Evolutionary conservation across 2,329 filamentous ascomycete species (phyloP).

Genomic region (Botrytis byssoidea): DNA sequence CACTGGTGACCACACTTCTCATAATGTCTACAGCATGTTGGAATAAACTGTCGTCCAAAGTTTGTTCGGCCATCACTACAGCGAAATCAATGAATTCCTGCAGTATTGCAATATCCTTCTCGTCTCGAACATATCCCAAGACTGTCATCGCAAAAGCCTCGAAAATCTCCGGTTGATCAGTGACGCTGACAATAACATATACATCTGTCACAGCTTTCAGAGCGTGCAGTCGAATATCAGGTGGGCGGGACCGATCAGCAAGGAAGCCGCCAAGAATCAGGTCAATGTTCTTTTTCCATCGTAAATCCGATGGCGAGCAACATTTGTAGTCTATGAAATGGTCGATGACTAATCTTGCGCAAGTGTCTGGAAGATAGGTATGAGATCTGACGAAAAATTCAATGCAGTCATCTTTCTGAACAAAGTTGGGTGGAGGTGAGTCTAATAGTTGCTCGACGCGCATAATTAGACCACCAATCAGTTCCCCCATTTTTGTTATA

Average conservation of each 20-base stretch:
- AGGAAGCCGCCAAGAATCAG: slow-evolving; percentile 64
- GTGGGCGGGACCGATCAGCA: slow-evolving; percentile 58
- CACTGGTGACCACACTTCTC: slow-evolving; percentile 49
- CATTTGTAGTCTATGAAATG: slow-evolving; percentile 68
- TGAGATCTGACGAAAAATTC: slow-evolving; percentile 64
- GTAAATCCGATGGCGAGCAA: slow-evolving; percentile 67
- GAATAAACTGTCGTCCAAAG: slow-evolving; percentile 59
- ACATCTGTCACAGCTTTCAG: slow-evolving; percentile 56
- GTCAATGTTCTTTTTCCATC: slow-evolving; percentile 64
- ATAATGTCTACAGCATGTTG: slow-evolving; percentile 55
- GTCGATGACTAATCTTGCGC: slow-evolving; percentile 61
- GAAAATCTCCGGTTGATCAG: slow-evolving; percentile 57
- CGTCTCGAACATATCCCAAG: slow-evolving; percentile 58
- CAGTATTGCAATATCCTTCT: slow-evolving; percentile 64
- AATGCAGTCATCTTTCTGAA: slow-evolving; percentile 66
- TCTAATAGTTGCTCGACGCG: slow-evolving; percentile 39
- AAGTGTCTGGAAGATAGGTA: slow-evolving; percentile 61
- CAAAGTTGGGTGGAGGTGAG: slow-evolving; percentile 50
- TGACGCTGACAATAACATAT: slow-evolving; percentile 47
- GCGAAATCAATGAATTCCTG: slow-evolving; percentile 64
- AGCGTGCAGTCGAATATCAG: slow-evolving; percentile 60
- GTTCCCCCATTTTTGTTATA: slow-evolving; percentile 33
- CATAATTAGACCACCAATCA: slow-evolving; percentile 35
- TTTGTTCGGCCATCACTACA: slow-evolving; percentile 58
- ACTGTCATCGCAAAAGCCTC: slow-evolving; percentile 60